Percentiles rank a stretch among this genome's conserved stretches.
These are phyloP conservation scores for Grifola frondosa DNA, from an alignment of 1,284 basidiomycete species.

Conservation along the genomic window DNA sequence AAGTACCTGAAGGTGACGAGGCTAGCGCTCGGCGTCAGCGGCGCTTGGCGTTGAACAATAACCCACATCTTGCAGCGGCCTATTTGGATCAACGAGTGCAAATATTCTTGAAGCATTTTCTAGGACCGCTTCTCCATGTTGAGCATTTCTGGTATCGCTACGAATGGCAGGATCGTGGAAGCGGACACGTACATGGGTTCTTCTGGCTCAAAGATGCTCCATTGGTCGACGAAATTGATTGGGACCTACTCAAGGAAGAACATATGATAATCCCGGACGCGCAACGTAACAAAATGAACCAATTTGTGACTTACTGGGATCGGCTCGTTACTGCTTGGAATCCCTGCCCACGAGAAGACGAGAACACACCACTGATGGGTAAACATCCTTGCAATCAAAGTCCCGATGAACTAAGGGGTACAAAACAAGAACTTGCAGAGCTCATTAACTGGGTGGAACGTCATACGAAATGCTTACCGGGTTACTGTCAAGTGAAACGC, in stretches of 20 bases:
- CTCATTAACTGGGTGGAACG: constrained; percentile 1
- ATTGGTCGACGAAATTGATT: neutral
- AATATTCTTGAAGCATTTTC: neutral
- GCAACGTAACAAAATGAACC: neutral
- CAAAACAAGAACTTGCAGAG: neutral
- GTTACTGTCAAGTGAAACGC: constrained; percentile 4
- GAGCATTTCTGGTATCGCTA: no score
- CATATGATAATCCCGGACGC: neutral
- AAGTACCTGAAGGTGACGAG: neutral
- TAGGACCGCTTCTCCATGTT: neutral
- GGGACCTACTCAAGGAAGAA: constrained; percentile 3
- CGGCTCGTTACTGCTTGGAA: constrained; percentile 7
- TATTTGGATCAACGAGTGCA: neutral
- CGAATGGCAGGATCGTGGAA: constrained; percentile 4
- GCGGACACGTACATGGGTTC: constrained; percentile 4
- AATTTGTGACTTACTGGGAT: constrained; percentile 6
- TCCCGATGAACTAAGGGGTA: neutral
- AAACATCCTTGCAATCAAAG: neutral
- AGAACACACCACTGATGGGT: neutral
- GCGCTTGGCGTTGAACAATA: neutral
- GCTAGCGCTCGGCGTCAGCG: neutral
- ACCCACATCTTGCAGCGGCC: neutral
- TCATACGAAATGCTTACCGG: neutral
- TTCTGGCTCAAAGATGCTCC: constrained; percentile 5
- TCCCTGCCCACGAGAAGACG: neutral